phyloP scores from a whole-genome alignment of 1,284 basidiomycete genomes.

The Rhodotorula sp. region DNA sequence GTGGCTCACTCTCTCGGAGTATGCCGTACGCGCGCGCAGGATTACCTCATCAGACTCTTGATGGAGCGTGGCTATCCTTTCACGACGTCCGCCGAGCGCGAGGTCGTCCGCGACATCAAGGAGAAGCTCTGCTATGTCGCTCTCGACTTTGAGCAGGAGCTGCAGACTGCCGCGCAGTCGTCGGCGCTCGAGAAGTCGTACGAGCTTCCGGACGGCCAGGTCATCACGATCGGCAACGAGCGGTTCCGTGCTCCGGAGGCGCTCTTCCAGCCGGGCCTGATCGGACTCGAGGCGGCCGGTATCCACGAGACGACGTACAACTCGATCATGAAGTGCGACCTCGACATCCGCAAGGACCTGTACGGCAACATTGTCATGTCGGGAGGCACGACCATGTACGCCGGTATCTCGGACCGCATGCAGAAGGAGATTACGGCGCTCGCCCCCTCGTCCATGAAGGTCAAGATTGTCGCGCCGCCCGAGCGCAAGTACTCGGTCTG shows the following conservation, averaged over 20 bases:
- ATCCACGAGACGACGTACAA: too few species aligned
- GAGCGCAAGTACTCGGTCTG: slow-evolving; percentile 60
- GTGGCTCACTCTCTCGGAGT: not conserved
- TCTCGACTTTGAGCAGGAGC: slow-evolving; percentile 93
- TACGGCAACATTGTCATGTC: too few species aligned
- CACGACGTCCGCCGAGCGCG: slow-evolving; percentile 66
- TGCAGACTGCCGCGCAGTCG: slow-evolving; percentile 87
- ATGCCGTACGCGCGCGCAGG: not conserved
- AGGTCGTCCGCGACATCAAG: slow-evolving; percentile 97
- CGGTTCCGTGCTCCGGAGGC: slow-evolving; percentile 97
- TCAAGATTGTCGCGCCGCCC: too few species aligned
- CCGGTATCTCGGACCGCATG: too few species aligned
- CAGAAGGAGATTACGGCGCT: too few species aligned
- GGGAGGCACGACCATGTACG: too few species aligned
- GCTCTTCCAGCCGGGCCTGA: slow-evolving; percentile 92
- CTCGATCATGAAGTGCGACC: too few species aligned
- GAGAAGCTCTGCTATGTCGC: slow-evolving; percentile 98
- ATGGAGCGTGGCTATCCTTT: slow-evolving; percentile 93
- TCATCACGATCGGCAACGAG: slow-evolving; percentile 95
- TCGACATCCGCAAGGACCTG: too few species aligned
- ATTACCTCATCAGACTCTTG: slow-evolving; percentile 87
- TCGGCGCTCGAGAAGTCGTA: slow-evolving; percentile 92
- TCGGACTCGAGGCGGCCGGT: slow-evolving; percentile 55
- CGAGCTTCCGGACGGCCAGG: slow-evolving; percentile 93
- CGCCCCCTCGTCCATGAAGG: too few species aligned